Evolutionary conservation across 2,329 filamentous ascomycete genomes (phyloP), one percentile per base, ranked within the genome.

Genomic region (Diaporthe sp.): DNA sequence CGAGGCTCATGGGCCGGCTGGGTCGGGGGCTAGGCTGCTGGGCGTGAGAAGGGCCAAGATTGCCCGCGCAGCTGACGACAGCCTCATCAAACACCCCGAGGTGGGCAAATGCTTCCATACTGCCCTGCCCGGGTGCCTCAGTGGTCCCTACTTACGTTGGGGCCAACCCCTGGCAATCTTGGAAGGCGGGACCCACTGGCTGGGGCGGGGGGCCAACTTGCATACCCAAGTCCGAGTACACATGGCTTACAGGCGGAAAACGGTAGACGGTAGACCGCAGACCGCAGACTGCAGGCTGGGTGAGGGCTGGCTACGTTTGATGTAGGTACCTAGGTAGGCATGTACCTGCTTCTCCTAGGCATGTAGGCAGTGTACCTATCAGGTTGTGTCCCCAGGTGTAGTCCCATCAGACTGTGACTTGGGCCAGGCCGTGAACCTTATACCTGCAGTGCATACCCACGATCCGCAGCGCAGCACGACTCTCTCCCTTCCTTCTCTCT

Each of bases 401-500:
- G 37, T 39, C 12, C 37, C 12, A 39, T 39, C 37, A n/a, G 9
- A 37, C 22, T n/a, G 34, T 39, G 19, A 39, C 34, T 39, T 57
- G 39, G 53, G n/a, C 17, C 28, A 31, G 62, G 19, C 62, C 44
- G 44, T 57, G 67, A 65, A 76, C 73, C 70, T 75, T 75, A 75
- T 77, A 77, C 51, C 72, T 75, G 57, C 73, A 59, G 73, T 75
- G 75, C 75, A 77, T 73, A 75, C 70, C 75, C 73, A 65, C 68
- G 58, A 49, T 46, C 61, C 31, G 37, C 42, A 53, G 34, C 34
- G 42, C 62, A 68, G 9, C 42, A 31, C 53, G 9, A 7, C 57
- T 31, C 31, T 37, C 59, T 34, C 37, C 39, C 39, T 57, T 59
- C 61, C 73, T 49, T 46, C 49, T 44, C 37, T 46, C 53, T 62